A percentile compares a stretch with the other conserved stretches of the same genome.
These are phyloP conservation scores for Metarhizium sp. DNA, from an alignment of 2,329 filamentous ascomycete species.

Conservation along the genomic window DNA sequence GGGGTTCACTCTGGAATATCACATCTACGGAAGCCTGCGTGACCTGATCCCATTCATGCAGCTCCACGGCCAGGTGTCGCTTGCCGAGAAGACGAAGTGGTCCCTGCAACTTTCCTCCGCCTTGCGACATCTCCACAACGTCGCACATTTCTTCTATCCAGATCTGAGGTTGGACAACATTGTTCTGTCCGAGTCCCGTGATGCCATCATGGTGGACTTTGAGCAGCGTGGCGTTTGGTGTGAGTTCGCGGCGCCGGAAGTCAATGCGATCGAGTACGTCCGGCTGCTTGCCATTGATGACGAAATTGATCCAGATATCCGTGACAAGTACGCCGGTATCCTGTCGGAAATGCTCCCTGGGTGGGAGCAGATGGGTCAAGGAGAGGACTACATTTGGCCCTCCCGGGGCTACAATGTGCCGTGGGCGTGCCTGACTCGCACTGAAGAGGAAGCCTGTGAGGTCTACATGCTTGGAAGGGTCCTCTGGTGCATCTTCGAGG, in stretches of 20 bases:
- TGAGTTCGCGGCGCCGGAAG: constrained; percentile 50
- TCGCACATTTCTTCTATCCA: constrained; percentile 41
- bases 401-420: constrained; percentile 43
- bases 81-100: constrained; percentile 42
- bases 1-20: constrained; percentile 47
- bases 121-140: constrained; percentile 38
- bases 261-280: constrained; percentile 49
- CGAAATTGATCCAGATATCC: constrained; percentile 29
- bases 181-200: constrained; percentile 35
- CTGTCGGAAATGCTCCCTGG: constrained; percentile 35
- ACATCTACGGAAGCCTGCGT: constrained; percentile 44
- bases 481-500: constrained; percentile 55
- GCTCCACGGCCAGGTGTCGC: constrained; percentile 32
- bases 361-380: constrained; percentile 31
- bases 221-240: constrained; percentile 56
- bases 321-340: constrained; percentile 29
- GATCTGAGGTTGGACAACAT: constrained; percentile 53
- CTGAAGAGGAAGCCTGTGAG: constrained; percentile 47
- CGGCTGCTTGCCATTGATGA: constrained; percentile 43
- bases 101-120: constrained; percentile 41
- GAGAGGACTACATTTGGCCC: constrained; percentile 39
- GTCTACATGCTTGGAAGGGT: constrained; percentile 55
- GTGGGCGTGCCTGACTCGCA: constrained; percentile 41
- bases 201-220: constrained; percentile 50
- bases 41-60: constrained; percentile 43